phyloP scores from a whole-genome alignment of 208 protist genomes.

The Histomonas meleagridis region DNA sequence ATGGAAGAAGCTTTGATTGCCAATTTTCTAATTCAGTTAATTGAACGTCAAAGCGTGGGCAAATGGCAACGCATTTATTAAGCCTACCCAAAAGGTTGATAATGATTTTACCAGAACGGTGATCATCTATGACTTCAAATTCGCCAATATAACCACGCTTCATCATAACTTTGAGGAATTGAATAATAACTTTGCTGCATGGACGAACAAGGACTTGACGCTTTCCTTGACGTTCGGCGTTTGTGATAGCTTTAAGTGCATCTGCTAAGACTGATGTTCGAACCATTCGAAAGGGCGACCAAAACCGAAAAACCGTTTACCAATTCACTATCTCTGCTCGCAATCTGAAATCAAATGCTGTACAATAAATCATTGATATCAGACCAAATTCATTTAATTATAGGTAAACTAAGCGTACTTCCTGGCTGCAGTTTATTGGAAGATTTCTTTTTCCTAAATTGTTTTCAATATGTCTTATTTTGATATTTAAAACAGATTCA shows the following conservation, averaged over 20 bases:
- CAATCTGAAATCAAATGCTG: no score
- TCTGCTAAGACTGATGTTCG: slow-evolving; percentile 95
- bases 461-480: no score
- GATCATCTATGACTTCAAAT: slow-evolving; percentile 99
- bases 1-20: slow-evolving; percentile 93
- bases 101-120: slow-evolving; percentile 97
- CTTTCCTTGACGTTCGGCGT: slow-evolving; percentile 96
- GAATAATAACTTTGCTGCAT: slow-evolving; percentile 95
- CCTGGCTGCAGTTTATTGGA: no score
- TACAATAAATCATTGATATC: no score
- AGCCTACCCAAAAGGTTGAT: slow-evolving; percentile 97
- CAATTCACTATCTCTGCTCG: no score
- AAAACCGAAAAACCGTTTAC: neutral
- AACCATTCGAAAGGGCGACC: slow-evolving; percentile 71
- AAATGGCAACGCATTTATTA: slow-evolving; percentile 99
- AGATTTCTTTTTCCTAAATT: no score
- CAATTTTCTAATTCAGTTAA: slow-evolving; percentile 90
- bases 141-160: slow-evolving; percentile 99
- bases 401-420: no score
- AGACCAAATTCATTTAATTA: no score
- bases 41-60: slow-evolving; percentile 55
- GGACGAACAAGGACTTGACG: slow-evolving; percentile 97
- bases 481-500: no score
- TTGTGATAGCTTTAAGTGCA: slow-evolving; percentile 89
- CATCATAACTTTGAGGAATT: slow-evolving; percentile 99